Evolutionary conservation across 2,329 filamentous ascomycete genomes (phyloP).

Genomic region (Endothia cerciana): DNA sequence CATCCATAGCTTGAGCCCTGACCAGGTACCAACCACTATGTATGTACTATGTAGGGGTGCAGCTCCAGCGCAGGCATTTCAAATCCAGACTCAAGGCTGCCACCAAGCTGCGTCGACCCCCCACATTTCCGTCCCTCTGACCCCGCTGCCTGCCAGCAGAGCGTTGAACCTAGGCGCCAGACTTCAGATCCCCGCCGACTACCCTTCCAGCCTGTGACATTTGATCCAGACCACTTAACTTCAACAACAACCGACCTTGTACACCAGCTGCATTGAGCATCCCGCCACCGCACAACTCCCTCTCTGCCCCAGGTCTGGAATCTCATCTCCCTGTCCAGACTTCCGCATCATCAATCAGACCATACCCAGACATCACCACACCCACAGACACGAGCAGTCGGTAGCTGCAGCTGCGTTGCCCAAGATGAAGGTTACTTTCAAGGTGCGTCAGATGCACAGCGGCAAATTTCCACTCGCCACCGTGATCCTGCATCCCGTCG

Average conservation of each 20-base stretch:
- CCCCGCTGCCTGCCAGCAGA: conserved; percentile 16
- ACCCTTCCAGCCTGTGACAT: neutral
- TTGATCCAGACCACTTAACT: neutral
- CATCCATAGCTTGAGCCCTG: neutral
- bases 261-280: neutral
- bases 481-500: neutral
- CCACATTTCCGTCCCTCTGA: neutral
- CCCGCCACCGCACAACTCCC: neutral
- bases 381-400: conserved; percentile 31
- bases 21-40: too few species aligned
- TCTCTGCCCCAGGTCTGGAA: neutral
- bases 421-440: conserved; percentile 72
- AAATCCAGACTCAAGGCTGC: conserved; percentile 14
- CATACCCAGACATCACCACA: conserved; percentile 3
- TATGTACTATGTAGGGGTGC: too few species aligned
- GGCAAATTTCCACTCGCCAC: neutral
- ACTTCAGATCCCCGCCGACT: conserved; percentile 5
- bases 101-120: conserved; percentile 14
- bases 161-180: neutral
- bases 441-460: conserved; percentile 48
- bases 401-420: conserved; percentile 43
- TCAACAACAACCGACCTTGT: conserved; percentile 8
- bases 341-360: conserved; percentile 4
- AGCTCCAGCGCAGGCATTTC: too few species aligned
- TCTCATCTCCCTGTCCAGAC: neutral